Evolutionary conservation across 2,329 filamentous ascomycete species (phyloP).

Genomic region (Phialophora tarda): DNA sequence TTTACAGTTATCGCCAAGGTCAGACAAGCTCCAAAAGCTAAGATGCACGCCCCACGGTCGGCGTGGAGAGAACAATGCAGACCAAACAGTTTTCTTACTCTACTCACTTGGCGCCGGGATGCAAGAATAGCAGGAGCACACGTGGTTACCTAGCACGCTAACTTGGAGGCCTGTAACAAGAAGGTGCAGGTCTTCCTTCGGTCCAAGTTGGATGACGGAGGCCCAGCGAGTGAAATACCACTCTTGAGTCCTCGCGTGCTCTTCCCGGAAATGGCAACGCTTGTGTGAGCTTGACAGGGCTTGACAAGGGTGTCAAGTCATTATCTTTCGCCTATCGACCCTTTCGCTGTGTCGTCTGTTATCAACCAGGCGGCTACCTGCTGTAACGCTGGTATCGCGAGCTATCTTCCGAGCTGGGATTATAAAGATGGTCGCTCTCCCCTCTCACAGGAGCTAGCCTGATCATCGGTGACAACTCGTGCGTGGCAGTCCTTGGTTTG

Average conservation of each 20-base stretch:
- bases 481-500: not conserved
- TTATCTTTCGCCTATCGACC: slow-evolving; percentile 26
- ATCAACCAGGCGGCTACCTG: slow-evolving; percentile 20
- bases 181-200: not conserved
- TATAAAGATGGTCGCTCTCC: slow-evolving; percentile 28
- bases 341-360: slow-evolving; percentile 19
- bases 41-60: not conserved
- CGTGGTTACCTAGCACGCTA: slow-evolving; percentile 5
- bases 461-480: slow-evolving; percentile 9
- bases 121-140: not conserved
- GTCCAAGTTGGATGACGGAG: not conserved
- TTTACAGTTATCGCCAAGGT: not conserved
- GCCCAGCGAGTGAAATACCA: not conserved
- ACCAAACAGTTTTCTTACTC: not conserved
- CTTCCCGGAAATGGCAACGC: slow-evolving; percentile 29
- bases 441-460: not conserved
- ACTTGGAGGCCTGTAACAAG: not conserved
- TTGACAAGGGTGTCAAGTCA: slow-evolving; percentile 25
- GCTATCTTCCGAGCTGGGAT: slow-evolving; percentile 9
- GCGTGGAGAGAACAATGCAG: not conserved
- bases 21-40: not conserved
- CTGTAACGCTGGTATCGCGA: slow-evolving; percentile 16
- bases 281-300: slow-evolving; percentile 7
- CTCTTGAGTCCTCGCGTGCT: slow-evolving; percentile 21
- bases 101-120: not conserved